These are phyloP conservation scores for Lycium barbarum DNA, from an alignment of 257 asterid genomes.

Conservation along the genomic window DNA sequence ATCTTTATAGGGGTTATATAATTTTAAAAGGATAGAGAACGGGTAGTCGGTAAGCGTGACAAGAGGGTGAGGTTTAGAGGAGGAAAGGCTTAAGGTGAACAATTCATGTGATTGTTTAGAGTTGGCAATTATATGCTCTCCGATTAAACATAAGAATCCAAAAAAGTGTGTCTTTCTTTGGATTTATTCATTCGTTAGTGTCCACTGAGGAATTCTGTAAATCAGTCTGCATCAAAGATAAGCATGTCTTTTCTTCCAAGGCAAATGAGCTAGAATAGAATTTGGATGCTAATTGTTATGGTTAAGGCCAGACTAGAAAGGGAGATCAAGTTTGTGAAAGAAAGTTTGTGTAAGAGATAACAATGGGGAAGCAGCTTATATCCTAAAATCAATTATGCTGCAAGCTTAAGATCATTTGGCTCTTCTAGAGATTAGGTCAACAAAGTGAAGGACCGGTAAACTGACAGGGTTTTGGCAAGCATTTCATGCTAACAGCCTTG, in stretches of 20 bases:
- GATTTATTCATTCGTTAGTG: not conserved
- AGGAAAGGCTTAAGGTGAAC: not conserved
- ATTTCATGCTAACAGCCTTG: not conserved
- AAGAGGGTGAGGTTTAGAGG: not conserved
- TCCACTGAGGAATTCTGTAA: not conserved
- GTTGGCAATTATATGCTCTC: not conserved
- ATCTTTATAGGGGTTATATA: not conserved
- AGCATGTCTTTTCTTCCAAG: not conserved
- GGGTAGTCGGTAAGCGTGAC: not conserved
- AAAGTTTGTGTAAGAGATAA: not conserved
- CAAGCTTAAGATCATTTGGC: not conserved
- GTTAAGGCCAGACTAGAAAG: not conserved
- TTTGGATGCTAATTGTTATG: not conserved
- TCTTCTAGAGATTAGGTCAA: not conserved
- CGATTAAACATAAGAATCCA: not conserved
- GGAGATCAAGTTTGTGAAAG: constrained; percentile 2
- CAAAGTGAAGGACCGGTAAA: not conserved
- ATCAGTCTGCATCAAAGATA: not conserved
- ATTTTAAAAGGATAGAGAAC: not conserved
- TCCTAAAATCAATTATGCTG: not conserved
- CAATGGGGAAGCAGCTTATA: not conserved
- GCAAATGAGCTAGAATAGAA: not conserved
- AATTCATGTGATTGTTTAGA: not conserved
- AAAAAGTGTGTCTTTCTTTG: not conserved
- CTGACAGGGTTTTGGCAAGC: not conserved